phyloP scores from a whole-genome alignment of 345 rosid genomes.

The Cardamine chenopodiifolia region DNA sequence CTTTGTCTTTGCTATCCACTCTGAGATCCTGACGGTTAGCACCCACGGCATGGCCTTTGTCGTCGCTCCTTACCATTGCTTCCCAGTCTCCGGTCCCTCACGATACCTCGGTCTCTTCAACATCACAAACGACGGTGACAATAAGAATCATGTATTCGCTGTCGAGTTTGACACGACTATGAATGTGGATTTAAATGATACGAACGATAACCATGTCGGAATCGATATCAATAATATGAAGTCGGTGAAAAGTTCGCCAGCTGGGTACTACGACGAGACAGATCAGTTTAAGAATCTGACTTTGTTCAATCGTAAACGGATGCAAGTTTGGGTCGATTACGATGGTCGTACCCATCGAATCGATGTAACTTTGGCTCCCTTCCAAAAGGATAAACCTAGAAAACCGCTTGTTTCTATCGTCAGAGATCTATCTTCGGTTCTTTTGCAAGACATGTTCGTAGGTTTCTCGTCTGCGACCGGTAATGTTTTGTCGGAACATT shows the following conservation, averaged over 20 bases:
- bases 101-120: conserved; percentile 52
- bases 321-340: conserved; percentile 81
- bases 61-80: conserved; percentile 42
- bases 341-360: conserved; percentile 48
- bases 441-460: conserved; percentile 49
- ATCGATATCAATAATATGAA: conserved; percentile 47
- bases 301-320: conserved; percentile 48
- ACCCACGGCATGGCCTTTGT: conserved; percentile 43
- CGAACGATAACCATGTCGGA: conserved; percentile 50
- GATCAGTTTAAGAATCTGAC: conserved; percentile 44
- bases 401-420: conserved; percentile 51
- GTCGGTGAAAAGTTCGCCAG: conserved; percentile 34
- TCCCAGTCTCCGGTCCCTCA: conserved; percentile 29
- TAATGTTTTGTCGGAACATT: conserved; percentile 43
- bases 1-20: conserved; percentile 54
- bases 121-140: conserved; percentile 31
- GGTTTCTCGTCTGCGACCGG: conserved; percentile 66
- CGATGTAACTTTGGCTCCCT: conserved; percentile 59
- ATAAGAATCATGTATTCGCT: conserved; percentile 48
- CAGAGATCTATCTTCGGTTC: conserved; percentile 47
- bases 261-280: conserved; percentile 38
- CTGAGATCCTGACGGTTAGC: not conserved
- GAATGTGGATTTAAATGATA: conserved; percentile 25
- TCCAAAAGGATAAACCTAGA: conserved; percentile 40
- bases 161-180: conserved; percentile 54